phyloP scores from a whole-genome alignment of 306 rosid genomes.

The Astragalus membranaceus region DNA sequence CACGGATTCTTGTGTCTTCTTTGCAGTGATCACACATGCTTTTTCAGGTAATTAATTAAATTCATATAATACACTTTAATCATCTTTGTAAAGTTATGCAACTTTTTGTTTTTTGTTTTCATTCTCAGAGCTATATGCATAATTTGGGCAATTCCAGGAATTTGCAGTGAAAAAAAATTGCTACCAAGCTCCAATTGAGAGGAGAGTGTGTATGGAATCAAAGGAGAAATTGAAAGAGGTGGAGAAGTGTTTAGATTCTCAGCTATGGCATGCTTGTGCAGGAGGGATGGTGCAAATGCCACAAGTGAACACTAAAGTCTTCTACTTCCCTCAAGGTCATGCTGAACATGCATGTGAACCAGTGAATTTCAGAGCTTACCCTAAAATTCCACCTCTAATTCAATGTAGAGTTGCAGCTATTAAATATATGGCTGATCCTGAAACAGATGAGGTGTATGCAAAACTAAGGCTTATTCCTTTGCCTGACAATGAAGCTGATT shows the following conservation, averaged over 20 bases:
- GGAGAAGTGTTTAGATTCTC: slow-evolving; percentile 62
- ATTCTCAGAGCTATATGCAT: too few relatives aligned
- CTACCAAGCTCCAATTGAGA: slow-evolving; percentile 1
- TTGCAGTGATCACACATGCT: too few relatives aligned
- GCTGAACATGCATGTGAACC: slow-evolving; percentile 68
- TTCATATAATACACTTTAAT: too few relatives aligned
- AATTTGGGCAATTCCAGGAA: slow-evolving; percentile 22
- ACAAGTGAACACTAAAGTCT: slow-evolving; percentile 47
- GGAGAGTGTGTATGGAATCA: slow-evolving; percentile 62
- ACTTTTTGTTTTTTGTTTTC: too few relatives aligned
- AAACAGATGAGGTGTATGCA: slow-evolving; percentile 67
- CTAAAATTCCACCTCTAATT: slow-evolving; percentile 38
- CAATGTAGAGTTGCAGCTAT: slow-evolving; percentile 50
- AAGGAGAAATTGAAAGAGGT: slow-evolving; percentile 52
- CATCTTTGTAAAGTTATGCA: too few relatives aligned
- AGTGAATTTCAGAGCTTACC: slow-evolving; percentile 46
- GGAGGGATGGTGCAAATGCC: slow-evolving; percentile 93
- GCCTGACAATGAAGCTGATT: slow-evolving; percentile 15
- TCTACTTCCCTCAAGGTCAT: slow-evolving; percentile 71
- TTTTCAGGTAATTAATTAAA: too few relatives aligned
- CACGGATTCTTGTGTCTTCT: too few relatives aligned
- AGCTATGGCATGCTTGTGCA: slow-evolving; percentile 85
- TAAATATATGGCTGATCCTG: slow-evolving; percentile 73
- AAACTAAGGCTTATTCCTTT: slow-evolving; percentile 48
- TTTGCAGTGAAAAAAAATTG: neutral